Conservation (phyloP, 371 early-diverging fungal species). For the Chytridium lagenaria region DNA sequence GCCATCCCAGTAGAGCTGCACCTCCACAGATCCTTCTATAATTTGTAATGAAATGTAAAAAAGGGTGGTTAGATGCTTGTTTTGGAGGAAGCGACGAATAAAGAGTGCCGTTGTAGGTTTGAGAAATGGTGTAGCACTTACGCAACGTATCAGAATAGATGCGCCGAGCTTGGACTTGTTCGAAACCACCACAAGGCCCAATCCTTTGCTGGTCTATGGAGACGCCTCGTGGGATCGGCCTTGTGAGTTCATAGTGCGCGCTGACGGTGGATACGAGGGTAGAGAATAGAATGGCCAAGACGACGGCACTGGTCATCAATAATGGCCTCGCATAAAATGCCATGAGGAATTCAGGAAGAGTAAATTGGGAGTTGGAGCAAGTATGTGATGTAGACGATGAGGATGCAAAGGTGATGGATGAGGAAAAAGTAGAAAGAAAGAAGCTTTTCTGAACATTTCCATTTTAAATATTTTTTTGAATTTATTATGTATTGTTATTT, state of each 20-base stretch:
- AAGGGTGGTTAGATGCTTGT: neutral
- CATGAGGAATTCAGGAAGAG: too few species aligned
- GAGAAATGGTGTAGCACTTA: too few species aligned
- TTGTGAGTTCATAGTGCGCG: slow-evolving; percentile 6
- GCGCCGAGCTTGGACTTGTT: neutral
- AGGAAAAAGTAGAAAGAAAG: neutral
- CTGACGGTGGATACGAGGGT: neutral
- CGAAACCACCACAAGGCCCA: neutral
- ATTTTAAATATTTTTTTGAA: too few species aligned
- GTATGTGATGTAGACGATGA: neutral
- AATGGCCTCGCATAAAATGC: too few species aligned
- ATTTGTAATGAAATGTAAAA: neutral
- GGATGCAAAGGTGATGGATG: too few species aligned
- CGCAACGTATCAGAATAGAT: neutral
- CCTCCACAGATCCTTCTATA: neutral
- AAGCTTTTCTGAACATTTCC: too few species aligned
- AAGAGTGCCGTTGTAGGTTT: too few species aligned
- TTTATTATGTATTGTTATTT: too few species aligned
- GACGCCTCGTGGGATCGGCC: slow-evolving; percentile 1
- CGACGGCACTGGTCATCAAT: too few species aligned
- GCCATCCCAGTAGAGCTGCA: slow-evolving; percentile 26
- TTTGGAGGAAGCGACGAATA: neutral
- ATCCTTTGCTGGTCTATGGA: neutral
- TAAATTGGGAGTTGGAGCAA: neutral
- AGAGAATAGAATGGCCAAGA: neutral